Base-by-base conservation (phyloP, 2,329 filamentous ascomycete genomes). In the Penicillium expansum region DNA sequence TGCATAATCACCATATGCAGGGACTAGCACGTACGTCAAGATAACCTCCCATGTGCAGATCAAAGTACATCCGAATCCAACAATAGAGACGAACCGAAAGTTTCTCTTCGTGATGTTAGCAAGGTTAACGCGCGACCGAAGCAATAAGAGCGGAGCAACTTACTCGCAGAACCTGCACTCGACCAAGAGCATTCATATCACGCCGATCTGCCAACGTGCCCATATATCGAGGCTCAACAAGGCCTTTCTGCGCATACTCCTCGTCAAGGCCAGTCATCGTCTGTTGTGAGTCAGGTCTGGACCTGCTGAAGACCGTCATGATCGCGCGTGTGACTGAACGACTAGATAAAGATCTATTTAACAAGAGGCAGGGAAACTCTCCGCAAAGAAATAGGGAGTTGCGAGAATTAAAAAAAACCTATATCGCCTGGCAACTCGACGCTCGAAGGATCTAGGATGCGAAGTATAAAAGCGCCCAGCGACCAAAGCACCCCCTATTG, bases 21-120 rank as follows among this genome's bases (percentile, higher is more conserved):
- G 47, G 42, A 29, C 20, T 11, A 30, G 24, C 39, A 67, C 70
- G 24, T 59, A 77, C 71, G 73, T 74, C 29, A 78, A 68, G 24
- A 76, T 67, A 32, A 72, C 71, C 62, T 77, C 75, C 76, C 76
- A 79, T 42, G 76, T 79, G 38, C 71, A 70, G 35, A 78, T 74
- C 48, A 77, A 59, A 11, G 75, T 77, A 45, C 74, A 76, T 16
- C 70, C 74, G 58, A 79, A 79, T 13, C 76, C 77, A 16, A 79
- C 63, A 53, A 79, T 78, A 0, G 77, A 77, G 35, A 78, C 62
- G 55, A 77, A 78, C 24, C 70, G 69, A 66, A 79, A 80, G 52
- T 77, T 77, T 62, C 77, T 68, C 77, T 79, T 52, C 16, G 14
- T 6, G 14, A 16, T 27, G 39, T 52, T 45, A 65, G 61, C 48